Base-by-base conservation (phyloP, 1,284 basidiomycete species). In the Blastosporella zonata region DNA sequence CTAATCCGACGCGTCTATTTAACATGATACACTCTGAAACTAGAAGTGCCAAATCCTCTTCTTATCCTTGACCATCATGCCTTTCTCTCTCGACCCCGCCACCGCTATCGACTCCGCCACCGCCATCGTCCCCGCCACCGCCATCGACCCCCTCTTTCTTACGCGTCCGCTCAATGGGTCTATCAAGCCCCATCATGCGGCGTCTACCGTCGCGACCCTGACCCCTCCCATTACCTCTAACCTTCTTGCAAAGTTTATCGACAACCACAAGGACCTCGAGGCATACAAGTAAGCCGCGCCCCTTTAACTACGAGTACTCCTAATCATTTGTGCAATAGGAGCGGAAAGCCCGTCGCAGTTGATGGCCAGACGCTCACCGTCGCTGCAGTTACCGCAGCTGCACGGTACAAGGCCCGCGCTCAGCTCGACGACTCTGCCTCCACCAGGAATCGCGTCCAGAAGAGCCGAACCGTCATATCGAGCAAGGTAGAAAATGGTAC, bases 361-460 rank as follows among this genome's bases (percentile, higher is more conserved):
- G 80, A 87, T 51, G 90, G 90, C 2, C 72, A 84, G 56, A 75
- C 70, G 2, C 73, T 93, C 34, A 79, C 87, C 2, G 75, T 90
- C 41, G 78, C 87, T 7, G 85, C 83, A 33, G 78, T 93, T 12
- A 75, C 82, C 10, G 87, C 86, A 4, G 74, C 81, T 8, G 84
- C 89, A 8, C 82, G 88, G 37, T 77, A 83, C 57, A 62, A 72
- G 46, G 77, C 79, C 2, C 53, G 65, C 2, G 75, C 87, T 27
- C 60, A 70, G 18, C 73, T 88, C 29, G 75, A 82, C 46, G 64
- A 70, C 23, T 75, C 76, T 8, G 60, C 71, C 8, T 59, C 64
- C 6, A 65, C 79, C 54, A 77, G 73, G 53, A 71, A 75, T 7
- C 77, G 76, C 22, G 75, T 90, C 42, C 65, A 72, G 21, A 77